Conservation (phyloP, 768 basidiomycete species). For the Phanerochaete sordida region DNA sequence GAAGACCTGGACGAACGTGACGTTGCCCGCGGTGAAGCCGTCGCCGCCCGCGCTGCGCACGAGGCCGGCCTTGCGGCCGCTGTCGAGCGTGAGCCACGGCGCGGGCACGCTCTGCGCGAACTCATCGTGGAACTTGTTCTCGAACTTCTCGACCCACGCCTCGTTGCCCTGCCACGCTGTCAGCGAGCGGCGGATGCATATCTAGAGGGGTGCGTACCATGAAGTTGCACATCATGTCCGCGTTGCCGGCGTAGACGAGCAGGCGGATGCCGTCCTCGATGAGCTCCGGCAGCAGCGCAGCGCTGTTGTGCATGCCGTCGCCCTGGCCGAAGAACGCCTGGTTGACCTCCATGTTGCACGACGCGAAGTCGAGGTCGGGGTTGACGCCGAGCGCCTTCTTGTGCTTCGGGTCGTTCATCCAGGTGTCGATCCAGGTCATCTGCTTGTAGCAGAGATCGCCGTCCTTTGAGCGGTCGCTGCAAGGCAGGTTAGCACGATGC, state of each 20-base stretch:
- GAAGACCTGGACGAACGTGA: conserved; percentile 75
- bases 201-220: conserved; percentile 39
- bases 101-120: conserved; percentile 46
- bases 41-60: conserved; percentile 68
- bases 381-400: conserved; percentile 78
- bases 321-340: conserved; percentile 78
- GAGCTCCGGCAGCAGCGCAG: conserved; percentile 72
- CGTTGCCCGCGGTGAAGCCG: conserved; percentile 70
- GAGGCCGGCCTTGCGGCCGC: conserved; percentile 59
- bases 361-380: conserved; percentile 52
- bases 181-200: not conserved
- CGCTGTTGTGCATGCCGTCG: conserved; percentile 83
- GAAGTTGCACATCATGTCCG: conserved; percentile 91
- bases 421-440: conserved; percentile 86
- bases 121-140: conserved; percentile 58
- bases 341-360: conserved; percentile 79
- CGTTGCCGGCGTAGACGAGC: conserved; percentile 87
- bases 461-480: conserved; percentile 56
- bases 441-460: conserved; percentile 74
- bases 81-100: conserved; percentile 53
- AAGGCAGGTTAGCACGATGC: not conserved
- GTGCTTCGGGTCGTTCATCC: conserved; percentile 74
- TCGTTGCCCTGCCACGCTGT: conserved; percentile 59
- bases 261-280: conserved; percentile 80
- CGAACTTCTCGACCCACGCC: conserved; percentile 66